Percentiles rank a stretch among this genome's conserved stretches.
Evolutionary conservation across 495 filamentous ascomycete genomes (phyloP).

Genomic region (Penicillium desertorum): DNA sequence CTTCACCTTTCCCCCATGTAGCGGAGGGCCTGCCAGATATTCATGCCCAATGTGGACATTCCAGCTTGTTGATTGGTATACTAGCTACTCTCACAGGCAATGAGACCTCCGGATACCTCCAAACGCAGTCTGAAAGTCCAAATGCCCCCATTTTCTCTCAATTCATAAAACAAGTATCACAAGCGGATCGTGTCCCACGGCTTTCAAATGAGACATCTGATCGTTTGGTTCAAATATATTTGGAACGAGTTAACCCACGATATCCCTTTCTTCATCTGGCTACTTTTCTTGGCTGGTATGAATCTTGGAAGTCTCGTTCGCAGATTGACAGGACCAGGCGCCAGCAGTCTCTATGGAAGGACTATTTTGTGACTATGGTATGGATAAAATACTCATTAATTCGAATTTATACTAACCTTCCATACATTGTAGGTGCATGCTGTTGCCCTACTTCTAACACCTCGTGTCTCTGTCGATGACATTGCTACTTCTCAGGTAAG

Average conservation of each 20-base stretch:
- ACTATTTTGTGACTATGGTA: constrained; percentile 26
- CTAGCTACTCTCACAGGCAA: constrained; percentile 14
- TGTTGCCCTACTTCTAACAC: constrained; percentile 23
- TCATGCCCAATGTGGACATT: constrained; percentile 11
- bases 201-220: constrained; percentile 11
- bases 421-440: constrained; percentile 16
- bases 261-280: constrained; percentile 26
- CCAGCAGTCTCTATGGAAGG: constrained; percentile 18
- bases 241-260: constrained; percentile 26
- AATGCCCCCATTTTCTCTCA: background rate
- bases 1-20: background rate
- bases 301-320: constrained; percentile 16
- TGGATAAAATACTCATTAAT: background rate
- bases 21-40: background rate
- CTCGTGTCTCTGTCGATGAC: constrained; percentile 20
- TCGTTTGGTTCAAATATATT: constrained; percentile 18
- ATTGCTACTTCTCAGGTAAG: constrained; percentile 23
- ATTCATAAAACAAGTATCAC: background rate
- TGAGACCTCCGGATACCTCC: background rate
- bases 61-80: constrained; percentile 12
- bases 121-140: background rate
- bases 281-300: constrained; percentile 23
- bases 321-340: background rate
- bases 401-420: background rate
- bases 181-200: background rate